Conservation (phyloP, 805 yeast genomes). For the Groenewaldozyma tartarivorans region DNA sequence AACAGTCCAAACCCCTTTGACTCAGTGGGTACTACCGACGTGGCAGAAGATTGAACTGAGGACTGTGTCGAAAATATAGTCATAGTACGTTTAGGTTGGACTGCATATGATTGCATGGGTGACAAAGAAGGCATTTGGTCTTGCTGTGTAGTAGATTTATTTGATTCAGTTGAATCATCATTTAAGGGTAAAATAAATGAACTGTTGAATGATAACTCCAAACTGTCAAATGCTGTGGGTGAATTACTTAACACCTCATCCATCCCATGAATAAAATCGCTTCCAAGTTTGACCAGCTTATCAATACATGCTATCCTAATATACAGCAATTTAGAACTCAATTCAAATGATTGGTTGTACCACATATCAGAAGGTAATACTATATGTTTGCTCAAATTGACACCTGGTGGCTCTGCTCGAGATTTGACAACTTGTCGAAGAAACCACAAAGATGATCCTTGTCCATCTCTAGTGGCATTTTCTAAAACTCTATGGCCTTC, state of each 20-base stretch:
- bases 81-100: constrained; percentile 2
- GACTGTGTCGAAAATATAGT: not conserved
- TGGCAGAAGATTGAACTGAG: not conserved
- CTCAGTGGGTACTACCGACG: not conserved
- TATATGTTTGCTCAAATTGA: constrained; percentile 5
- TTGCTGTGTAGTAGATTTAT: not conserved
- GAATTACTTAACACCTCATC: constrained; percentile 1
- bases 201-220: constrained; percentile 7
- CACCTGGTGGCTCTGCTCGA: constrained; percentile 7
- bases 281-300: constrained; percentile 8
- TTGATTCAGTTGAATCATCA: not conserved
- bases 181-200: constrained; percentile 7
- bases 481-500: not conserved
- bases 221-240: constrained; percentile 2
- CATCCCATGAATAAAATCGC: constrained; percentile 5
- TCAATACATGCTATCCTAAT: constrained; percentile 6
- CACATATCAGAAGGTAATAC: constrained; percentile 9
- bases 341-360: constrained; percentile 3
- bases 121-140: not conserved
- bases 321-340: constrained; percentile 5
- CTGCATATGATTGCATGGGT: not conserved
- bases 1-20: not conserved
- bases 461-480: constrained; percentile 1
- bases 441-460: constrained; percentile 10
- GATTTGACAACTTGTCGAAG: constrained; percentile 7